Evolutionary conservation across 2,329 filamentous ascomycete genomes (phyloP).

Genomic region (Fonsecaea erecta): DNA sequence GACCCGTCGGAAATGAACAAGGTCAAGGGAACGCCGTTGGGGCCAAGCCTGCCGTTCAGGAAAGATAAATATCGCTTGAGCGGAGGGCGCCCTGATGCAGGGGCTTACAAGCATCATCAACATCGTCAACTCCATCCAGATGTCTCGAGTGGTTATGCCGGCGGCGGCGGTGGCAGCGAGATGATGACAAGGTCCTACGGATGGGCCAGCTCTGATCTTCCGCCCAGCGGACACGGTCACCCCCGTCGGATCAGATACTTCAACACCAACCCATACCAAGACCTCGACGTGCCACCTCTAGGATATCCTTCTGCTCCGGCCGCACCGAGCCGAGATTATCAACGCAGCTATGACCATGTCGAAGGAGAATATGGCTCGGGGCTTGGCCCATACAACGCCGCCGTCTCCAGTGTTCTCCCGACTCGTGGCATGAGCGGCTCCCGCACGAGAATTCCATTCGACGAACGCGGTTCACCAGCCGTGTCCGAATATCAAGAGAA

Average conservation of each 20-base stretch:
- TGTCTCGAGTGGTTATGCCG: neutral
- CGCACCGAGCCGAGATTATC: neutral
- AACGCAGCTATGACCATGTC: neutral
- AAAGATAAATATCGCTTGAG: neutral
- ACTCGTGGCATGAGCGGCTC: neutral
- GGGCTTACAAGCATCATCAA: neutral
- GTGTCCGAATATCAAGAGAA: neutral
- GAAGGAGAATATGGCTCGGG: neutral
- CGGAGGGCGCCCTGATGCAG: neutral
- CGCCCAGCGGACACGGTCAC: neutral
- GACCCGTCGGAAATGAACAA: slow-evolving; percentile 36
- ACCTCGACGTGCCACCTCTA: neutral
- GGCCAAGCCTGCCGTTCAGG: slow-evolving; percentile 15
- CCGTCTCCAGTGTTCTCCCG: neutral
- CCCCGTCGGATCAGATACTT: neutral
- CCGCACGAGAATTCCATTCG: neutral
- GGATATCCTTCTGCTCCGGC: neutral
- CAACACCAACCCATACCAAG: neutral
- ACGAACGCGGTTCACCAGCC: neutral
- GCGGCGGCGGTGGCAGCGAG: no score
- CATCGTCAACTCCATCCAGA: neutral
- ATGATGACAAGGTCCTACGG: neutral
- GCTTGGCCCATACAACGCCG: neutral
- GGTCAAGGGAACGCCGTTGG: slow-evolving; percentile 18
- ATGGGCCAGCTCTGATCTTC: neutral